Evolutionary conservation across 2,329 filamentous ascomycete genomes (phyloP), one percentile per base, ranked within the genome.

Genomic region (Diaporthe sp.): DNA sequence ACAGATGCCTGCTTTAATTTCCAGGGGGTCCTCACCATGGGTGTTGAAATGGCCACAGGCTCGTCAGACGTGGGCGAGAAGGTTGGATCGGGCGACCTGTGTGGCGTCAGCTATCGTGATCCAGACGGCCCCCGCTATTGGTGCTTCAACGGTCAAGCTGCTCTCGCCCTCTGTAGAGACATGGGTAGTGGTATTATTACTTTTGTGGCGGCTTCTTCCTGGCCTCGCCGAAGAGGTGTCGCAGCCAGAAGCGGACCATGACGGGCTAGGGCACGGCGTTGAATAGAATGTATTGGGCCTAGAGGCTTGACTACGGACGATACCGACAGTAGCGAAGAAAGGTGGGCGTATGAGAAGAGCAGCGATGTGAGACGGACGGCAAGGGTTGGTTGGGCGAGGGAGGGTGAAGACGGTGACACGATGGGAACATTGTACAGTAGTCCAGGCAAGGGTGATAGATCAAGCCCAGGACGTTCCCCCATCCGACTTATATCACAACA

Each of bases 171-270:
- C 28, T 31, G 28, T 42, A 28, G n/a, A 42, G 47, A 42, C 6
- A 28, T 44, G 37, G 60, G 25, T 55, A 7, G 25, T 2, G 12
- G 34, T 70, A 39, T 39, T 55, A 70, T 70, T 70, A 72, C 71
- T 63, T 53, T 63, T 49, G 57, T 42, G 57, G 53, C 25, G 71
- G 15, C 71, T 22, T 73, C 22, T 70, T 70, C 65, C 58, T 31
- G 3, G 20, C 25, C 5, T 65, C 71, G 6, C 47, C 37, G 17
- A 65, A 34, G 37, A 73, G 34, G 13, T 73, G 25, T 37, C n/a
- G 60, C 51, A 61, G 60, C 71, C 71, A 65, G 37, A 73, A 34
- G 34, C 71, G 71, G 47, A 42, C 58, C 58, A 73, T 72, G 34
- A 9, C 20, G 20, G 42, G 49, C 34, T 42, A 55, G 34, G 20